These are phyloP conservation scores for Flaveria robusta DNA, from an alignment of 129 eudicot species.

Conservation along the genomic window DNA sequence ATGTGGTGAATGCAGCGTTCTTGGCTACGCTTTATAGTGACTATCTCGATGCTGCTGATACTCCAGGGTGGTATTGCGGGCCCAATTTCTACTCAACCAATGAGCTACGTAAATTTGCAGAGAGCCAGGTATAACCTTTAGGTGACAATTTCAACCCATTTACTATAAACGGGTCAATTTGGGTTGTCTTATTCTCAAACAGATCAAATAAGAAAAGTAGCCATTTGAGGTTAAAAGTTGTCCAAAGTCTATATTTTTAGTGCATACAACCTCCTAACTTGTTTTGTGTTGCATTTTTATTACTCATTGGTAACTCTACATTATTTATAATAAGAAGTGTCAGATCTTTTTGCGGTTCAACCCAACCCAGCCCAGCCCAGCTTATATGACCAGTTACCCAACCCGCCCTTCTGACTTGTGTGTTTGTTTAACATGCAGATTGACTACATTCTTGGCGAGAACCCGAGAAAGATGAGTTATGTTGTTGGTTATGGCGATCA, in stretches of 20 bases:
- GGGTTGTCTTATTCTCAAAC: conserved; percentile 3
- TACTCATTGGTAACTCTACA: neutral
- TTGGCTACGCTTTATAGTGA: conserved; percentile 72
- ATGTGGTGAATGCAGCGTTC: conserved; percentile 79
- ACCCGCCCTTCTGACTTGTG: neutral
- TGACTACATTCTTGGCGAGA: conserved; percentile 82
- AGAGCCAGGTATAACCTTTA: conserved; percentile 56
- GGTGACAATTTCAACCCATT: conserved; percentile 4
- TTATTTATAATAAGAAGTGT: neutral
- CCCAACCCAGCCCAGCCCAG: neutral
- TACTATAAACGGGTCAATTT: neutral
- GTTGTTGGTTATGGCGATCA: conserved; percentile 76
- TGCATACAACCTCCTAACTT: neutral
- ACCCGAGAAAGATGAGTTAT: conserved; percentile 92
- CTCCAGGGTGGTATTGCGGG: conserved; percentile 90
- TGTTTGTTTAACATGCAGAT: conserved; percentile 47
- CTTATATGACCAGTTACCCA: neutral
- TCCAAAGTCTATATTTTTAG: neutral
- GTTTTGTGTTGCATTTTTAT: neutral
- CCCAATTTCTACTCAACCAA: conserved; percentile 70
- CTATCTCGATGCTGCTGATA: conserved; percentile 80
- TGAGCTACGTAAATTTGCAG: conserved; percentile 66
- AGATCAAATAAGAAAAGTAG: neutral
- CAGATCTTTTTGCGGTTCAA: neutral
- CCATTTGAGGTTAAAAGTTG: neutral